These are phyloP conservation scores for Hypoxylon sp. DNA, from an alignment of 2,329 filamentous ascomycete genomes.

Conservation along the genomic window DNA sequence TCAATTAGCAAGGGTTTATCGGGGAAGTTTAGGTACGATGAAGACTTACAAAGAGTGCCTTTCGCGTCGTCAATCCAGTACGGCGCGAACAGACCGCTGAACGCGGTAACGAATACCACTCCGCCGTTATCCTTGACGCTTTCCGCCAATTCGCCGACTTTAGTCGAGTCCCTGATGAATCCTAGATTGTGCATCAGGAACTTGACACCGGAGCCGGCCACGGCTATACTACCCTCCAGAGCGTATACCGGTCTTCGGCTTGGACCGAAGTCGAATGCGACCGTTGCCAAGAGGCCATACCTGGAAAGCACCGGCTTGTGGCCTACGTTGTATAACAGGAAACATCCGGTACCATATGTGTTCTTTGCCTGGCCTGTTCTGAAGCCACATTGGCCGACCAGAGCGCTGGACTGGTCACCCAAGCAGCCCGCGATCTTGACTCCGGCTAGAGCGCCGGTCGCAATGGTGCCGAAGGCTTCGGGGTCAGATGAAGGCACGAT, in stretches of 20 bases:
- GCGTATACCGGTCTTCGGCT: slow-evolving; percentile 78
- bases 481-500: slow-evolving; percentile 86
- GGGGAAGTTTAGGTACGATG: background rate
- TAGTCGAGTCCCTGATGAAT: slow-evolving; percentile 67
- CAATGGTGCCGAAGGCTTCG: slow-evolving; percentile 78
- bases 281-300: slow-evolving; percentile 86
- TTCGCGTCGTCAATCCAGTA: slow-evolving; percentile 97
- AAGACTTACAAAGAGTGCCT: slow-evolving; percentile 80
- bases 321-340: slow-evolving; percentile 90
- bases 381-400: slow-evolving; percentile 90
- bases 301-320: slow-evolving; percentile 87
- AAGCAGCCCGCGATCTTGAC: slow-evolving; percentile 85
- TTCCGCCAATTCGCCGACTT: slow-evolving; percentile 67
- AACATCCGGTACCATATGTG: slow-evolving; percentile 92
- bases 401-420: slow-evolving; percentile 87
- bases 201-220: slow-evolving; percentile 85
- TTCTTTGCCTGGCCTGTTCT: slow-evolving; percentile 87
- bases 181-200: slow-evolving; percentile 77
- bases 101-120: slow-evolving; percentile 89
- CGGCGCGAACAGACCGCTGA: slow-evolving; percentile 90
- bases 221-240: slow-evolving; percentile 86
- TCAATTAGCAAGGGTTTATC: slow-evolving; percentile 38
- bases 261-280: slow-evolving; percentile 85
- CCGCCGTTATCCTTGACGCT: slow-evolving; percentile 81
- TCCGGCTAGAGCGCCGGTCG: slow-evolving; percentile 76